A percentile compares a stretch with the other conserved stretches of the same genome.
These are phyloP conservation scores for Kwoniella dejecticola DNA, from an alignment of 768 basidiomycete species.

Conservation along the genomic window DNA sequence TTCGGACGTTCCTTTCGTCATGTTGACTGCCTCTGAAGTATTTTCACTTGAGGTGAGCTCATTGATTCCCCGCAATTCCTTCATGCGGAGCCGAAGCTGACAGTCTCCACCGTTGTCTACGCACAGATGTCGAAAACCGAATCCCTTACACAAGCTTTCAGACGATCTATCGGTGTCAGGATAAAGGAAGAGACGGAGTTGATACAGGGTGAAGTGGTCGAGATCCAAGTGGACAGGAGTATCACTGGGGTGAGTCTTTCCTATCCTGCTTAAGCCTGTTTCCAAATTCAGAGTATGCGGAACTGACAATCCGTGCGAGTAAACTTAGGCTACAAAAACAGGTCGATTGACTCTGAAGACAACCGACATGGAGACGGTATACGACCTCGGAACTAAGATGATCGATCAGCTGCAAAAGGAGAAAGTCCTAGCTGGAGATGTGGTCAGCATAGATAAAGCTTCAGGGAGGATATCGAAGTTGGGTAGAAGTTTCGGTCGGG, in stretches of 20 bases:
- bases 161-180: constrained; percentile 92
- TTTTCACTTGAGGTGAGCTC: constrained; percentile 72
- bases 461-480: constrained; percentile 96
- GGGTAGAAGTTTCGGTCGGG: constrained; percentile 93
- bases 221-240: constrained; percentile 97
- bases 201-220: constrained; percentile 96
- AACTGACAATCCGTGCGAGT: not conserved
- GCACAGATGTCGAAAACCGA: constrained; percentile 93
- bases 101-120: not conserved
- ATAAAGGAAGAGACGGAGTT: constrained; percentile 98
- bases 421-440: constrained; percentile 88
- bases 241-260: constrained; percentile 76
- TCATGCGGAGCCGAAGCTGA: not conserved
- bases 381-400: constrained; percentile 98
- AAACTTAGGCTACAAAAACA: constrained; percentile 84
- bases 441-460: constrained; percentile 95
- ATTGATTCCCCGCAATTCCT: not conserved
- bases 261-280: not conserved
- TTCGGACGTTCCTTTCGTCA: constrained; percentile 92
- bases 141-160: constrained; percentile 92
- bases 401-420: constrained; percentile 96
- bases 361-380: constrained; percentile 99
- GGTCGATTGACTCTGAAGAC: constrained; percentile 97
- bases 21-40: constrained; percentile 96
- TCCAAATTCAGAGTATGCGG: not conserved